A percentile compares a stretch with the other conserved stretches of the same genome.
These are phyloP conservation scores for Gynandropsis gynandra DNA, from an alignment of 345 rosid species.

Conservation along the genomic window DNA sequence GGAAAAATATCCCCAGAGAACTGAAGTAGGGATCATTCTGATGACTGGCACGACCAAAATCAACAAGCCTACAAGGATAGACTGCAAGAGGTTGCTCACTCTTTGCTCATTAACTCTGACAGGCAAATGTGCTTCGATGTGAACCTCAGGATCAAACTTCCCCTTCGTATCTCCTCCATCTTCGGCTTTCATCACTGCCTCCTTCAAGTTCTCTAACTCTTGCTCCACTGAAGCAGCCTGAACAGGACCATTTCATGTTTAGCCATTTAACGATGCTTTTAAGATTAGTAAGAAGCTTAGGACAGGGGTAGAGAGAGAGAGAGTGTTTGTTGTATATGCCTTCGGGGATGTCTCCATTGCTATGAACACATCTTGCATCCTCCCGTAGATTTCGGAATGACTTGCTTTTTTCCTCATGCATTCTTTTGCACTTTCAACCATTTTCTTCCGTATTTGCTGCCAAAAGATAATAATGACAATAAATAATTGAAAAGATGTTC, in stretches of 20 bases:
- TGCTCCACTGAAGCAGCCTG: slow-evolving; percentile 44
- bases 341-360: slow-evolving; percentile 54
- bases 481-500: background rate
- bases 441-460: slow-evolving; percentile 56
- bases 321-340: slow-evolving; percentile 22
- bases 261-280: too few species aligned
- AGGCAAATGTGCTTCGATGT: slow-evolving; percentile 61
- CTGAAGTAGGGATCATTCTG: slow-evolving; percentile 66
- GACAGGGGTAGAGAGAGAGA: background rate
- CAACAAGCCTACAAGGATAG: slow-evolving; percentile 54
- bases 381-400: slow-evolving; percentile 53
- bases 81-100: slow-evolving; percentile 70
- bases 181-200: slow-evolving; percentile 60
- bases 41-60: slow-evolving; percentile 51
- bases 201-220: slow-evolving; percentile 62
- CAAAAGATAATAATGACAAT: too few species aligned
- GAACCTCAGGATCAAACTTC: slow-evolving; percentile 58
- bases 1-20: slow-evolving; percentile 86
- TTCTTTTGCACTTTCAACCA: slow-evolving; percentile 61
- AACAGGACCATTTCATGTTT: too few species aligned
- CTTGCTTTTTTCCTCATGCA: slow-evolving; percentile 56
- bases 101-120: slow-evolving; percentile 82
- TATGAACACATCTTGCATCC: slow-evolving; percentile 52
- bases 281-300: slow-evolving; percentile 17
- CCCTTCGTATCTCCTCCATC: slow-evolving; percentile 36